Evolutionary conservation across 208 protist genomes (phyloP).

Genomic region (Phytomonas sp.): DNA sequence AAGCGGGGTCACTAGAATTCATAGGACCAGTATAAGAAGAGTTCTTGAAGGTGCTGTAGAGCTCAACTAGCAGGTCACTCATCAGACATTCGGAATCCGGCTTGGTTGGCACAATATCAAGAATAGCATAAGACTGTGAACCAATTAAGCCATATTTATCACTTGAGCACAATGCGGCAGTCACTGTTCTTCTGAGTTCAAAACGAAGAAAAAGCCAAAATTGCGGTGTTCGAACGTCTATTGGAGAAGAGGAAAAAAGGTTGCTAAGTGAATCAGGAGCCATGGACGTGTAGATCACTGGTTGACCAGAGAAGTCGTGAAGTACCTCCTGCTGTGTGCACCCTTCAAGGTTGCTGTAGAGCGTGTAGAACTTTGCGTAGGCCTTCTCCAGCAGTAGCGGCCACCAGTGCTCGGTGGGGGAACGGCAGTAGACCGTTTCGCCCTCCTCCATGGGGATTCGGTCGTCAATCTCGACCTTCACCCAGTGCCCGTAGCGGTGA

Average conservation of each 20-base stretch:
- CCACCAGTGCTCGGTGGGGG: conserved; percentile 73
- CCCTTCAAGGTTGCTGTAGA: conserved; percentile 64
- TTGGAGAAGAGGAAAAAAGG: conserved; percentile 48
- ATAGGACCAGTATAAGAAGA: conserved; percentile 48
- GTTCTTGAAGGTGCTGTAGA: conserved; percentile 62
- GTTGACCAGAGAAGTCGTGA: conserved; percentile 70
- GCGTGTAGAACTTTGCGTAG: conserved; percentile 85
- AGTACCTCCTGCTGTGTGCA: conserved; percentile 68
- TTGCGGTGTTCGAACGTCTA: conserved; percentile 42
- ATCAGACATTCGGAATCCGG: conserved; percentile 30
- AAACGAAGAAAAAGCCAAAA: conserved; percentile 50
- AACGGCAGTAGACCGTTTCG: conserved; percentile 51
- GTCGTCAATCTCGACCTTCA: conserved; percentile 79
- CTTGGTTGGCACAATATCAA: conserved; percentile 35
- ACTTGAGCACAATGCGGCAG: conserved; percentile 38
- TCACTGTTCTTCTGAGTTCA: conserved; percentile 26
- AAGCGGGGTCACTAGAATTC: conserved; percentile 35
- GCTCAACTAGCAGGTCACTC: conserved; percentile 50
- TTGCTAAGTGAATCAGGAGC: conserved; percentile 48
- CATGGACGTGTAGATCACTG: conserved; percentile 68
- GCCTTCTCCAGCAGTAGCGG: conserved; percentile 86
- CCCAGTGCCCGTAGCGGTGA: conserved; percentile 59
- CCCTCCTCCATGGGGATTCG: conserved; percentile 42
- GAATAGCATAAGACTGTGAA: conserved; percentile 51
- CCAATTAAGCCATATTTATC: conserved; percentile 39